Evolutionary conservation across 2,329 filamentous ascomycete species (phyloP).

Genomic region (Cladophialophora exuberans): DNA sequence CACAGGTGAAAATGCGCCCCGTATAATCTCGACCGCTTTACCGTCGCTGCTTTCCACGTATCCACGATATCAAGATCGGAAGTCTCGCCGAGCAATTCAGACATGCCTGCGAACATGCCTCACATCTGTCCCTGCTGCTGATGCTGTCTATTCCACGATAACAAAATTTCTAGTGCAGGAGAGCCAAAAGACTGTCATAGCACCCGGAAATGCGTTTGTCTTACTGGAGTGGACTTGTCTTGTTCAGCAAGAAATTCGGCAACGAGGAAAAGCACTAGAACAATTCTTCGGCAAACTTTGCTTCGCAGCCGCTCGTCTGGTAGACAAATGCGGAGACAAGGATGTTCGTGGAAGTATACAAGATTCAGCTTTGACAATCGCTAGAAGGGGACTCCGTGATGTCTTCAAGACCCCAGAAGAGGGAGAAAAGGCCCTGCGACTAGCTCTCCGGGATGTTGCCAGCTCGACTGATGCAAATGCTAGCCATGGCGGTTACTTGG

Average conservation of each 20-base stretch:
- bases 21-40: slow-evolving; percentile 7
- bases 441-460: slow-evolving; percentile 69
- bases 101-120: slow-evolving; percentile 74
- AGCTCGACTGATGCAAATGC: slow-evolving; percentile 67
- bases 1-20: slow-evolving; percentile 11
- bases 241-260: slow-evolving; percentile 71
- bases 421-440: slow-evolving; percentile 63
- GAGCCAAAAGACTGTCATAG: slow-evolving; percentile 74
- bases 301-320: slow-evolving; percentile 68
- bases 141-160: slow-evolving; percentile 43
- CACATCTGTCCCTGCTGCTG: slow-evolving; percentile 56
- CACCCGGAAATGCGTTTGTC: slow-evolving; percentile 80
- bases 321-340: slow-evolving; percentile 77
- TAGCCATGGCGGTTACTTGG: slow-evolving; percentile 77
- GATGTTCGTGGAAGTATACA: slow-evolving; percentile 66
- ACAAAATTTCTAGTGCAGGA: slow-evolving; percentile 71
- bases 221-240: slow-evolving; percentile 87
- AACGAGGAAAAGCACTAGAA: slow-evolving; percentile 60
- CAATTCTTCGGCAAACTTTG: slow-evolving; percentile 64
- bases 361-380: slow-evolving; percentile 74
- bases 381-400: slow-evolving; percentile 77
- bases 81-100: slow-evolving; percentile 81
- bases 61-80: slow-evolving; percentile 80
- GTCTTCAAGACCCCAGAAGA: slow-evolving; percentile 65
- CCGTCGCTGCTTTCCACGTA: slow-evolving; percentile 77